Evolutionary conservation across 1,284 basidiomycete species (phyloP), one percentile per base, ranked within the genome.

Genomic region (Boletus hoseneyae): DNA sequence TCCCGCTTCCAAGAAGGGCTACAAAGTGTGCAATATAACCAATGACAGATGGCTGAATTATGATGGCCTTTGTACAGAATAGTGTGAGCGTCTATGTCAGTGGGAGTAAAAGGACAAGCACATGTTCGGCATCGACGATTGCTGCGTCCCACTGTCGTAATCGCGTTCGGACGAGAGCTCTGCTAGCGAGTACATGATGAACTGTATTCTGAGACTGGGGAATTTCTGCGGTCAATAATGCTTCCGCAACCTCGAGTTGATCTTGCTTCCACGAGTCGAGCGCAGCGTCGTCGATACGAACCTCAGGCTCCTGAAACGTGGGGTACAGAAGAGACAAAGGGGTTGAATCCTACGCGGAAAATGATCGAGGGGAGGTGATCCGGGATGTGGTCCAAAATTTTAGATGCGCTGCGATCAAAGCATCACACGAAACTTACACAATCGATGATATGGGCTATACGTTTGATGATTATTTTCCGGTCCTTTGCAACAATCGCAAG

Each of bases 11-110:
- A 1, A 48, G 39, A 16, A 51, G 53, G 0, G 53, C 54, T 6
- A 51, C 21, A 15, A 25, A 43, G 23, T 47, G 48, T 33, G 54
- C 50, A 13, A 48, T 46, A 25, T 54, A 45, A 3, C 41, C 53
- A 6, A 56, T 30, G 5, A 45, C 11, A 3, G 48, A 51, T 13
- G 27, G 23, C 7, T 36, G 27, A 1, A 25, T 21, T 1, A 25
- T 11, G 7, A 55, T 23, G 6, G 53, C 51, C 53, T 42, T 30
- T 1, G 5, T 5, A 6, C 5, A 4, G 27, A 36, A 33, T 18
- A 11, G 34, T 6, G 10, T 37, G 4, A 42, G 27, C 5, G 7
- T 37, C 35, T 7, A n/a, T 7, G 18, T 3, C 12, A 12, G 6
- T 4, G 19, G 25, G 19, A 16, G 9, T 1, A n/a, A 2, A 11